phyloP scores from a whole-genome alignment of 208 protist genomes.

The Leishmania guyanensis region DNA sequence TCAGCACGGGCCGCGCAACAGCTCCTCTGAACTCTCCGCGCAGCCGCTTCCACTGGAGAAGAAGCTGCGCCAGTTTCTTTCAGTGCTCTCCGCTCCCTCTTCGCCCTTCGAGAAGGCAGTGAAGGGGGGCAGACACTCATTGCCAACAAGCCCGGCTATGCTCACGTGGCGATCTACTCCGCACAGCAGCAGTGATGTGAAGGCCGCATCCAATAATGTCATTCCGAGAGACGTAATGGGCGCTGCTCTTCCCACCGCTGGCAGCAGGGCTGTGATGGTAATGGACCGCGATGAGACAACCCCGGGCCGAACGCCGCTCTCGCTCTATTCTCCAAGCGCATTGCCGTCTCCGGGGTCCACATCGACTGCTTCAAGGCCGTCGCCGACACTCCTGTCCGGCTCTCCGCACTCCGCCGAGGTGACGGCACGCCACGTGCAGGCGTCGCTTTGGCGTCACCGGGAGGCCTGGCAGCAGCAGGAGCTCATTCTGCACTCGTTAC shows the following conservation, averaged over 20 bases:
- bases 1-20: not conserved
- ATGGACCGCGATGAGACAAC: not conserved
- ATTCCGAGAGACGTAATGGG: not conserved
- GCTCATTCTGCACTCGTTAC: slow-evolving; percentile 27
- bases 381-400: not conserved
- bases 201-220: not conserved
- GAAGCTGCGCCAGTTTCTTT: slow-evolving; percentile 13
- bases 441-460: slow-evolving; percentile 28
- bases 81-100: not conserved
- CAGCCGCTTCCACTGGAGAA: slow-evolving; percentile 1
- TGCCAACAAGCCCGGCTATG: not conserved
- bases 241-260: not conserved
- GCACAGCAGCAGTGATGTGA: not conserved
- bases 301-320: slow-evolving; percentile 9
- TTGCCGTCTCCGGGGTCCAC: slow-evolving; percentile 1
- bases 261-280: not conserved
- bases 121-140: not conserved
- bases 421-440: slow-evolving; percentile 26
- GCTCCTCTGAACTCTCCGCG: not conserved
- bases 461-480: slow-evolving; percentile 35
- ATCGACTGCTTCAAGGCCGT: not conserved
- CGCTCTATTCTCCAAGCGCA: not conserved
- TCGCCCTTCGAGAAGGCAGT: not conserved
- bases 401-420: slow-evolving; percentile 22
- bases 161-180: not conserved